phyloP scores from a whole-genome alignment of 2,329 filamentous ascomycete species.

The Stenocarpella maydis region DNA sequence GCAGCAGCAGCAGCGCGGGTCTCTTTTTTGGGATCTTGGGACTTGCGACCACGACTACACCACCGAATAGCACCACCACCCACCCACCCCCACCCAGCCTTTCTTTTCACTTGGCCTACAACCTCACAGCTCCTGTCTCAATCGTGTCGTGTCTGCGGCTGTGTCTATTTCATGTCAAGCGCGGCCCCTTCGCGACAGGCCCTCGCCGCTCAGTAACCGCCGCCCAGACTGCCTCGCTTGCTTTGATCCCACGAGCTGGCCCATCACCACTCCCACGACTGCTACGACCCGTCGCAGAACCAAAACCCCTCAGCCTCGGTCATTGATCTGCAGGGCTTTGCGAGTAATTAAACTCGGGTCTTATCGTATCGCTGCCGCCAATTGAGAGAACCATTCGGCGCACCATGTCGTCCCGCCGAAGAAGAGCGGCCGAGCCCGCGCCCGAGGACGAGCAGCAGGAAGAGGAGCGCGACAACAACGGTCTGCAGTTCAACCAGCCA shows the following conservation, averaged over 20 bases:
- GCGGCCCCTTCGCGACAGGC: slow-evolving; percentile 31
- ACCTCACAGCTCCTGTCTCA: background rate
- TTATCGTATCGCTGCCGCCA: background rate
- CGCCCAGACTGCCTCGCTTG: background rate
- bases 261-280: background rate
- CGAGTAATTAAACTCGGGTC: background rate
- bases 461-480: slow-evolving; percentile 50
- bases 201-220: slow-evolving; percentile 13
- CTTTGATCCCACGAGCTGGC: slow-evolving; percentile 25
- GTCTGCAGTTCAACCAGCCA: slow-evolving; percentile 82
- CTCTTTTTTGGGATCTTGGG: slow-evolving; percentile 6
- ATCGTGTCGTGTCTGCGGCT: background rate
- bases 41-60: slow-evolving; percentile 19
- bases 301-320: background rate
- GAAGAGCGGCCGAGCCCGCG: slow-evolving; percentile 44
- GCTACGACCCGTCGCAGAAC: background rate
- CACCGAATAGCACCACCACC: too few species aligned
- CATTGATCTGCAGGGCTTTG: background rate
- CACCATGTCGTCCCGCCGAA: slow-evolving; percentile 52
- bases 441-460: slow-evolving; percentile 48
- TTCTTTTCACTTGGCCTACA: slow-evolving; percentile 18
- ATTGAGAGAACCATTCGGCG: slow-evolving; percentile 18
- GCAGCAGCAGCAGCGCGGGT: background rate
- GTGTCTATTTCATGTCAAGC: background rate
- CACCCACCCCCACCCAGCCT: background rate